These are phyloP conservation scores for Annona squamosa DNA, from an alignment of 164 flowering plant genomes.

Conservation along the genomic window DNA sequence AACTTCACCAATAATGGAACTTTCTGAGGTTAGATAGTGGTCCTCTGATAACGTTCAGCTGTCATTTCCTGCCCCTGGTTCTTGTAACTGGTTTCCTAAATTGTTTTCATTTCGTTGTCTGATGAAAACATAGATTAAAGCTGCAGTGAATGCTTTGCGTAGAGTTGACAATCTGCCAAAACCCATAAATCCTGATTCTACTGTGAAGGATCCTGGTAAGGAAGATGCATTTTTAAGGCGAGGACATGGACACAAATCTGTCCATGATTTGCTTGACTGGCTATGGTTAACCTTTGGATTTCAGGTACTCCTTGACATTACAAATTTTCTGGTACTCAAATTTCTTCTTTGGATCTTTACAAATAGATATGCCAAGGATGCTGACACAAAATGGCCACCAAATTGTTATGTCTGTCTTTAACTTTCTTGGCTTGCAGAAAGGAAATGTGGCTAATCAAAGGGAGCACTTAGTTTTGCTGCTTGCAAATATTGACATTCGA, in stretches of 20 bases:
- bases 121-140: conserved; percentile 58
- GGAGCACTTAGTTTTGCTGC: conserved; percentile 89
- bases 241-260: conserved; percentile 38
- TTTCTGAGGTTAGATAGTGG: conserved; percentile 69
- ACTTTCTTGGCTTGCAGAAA: conserved; percentile 44
- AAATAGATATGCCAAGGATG: background rate
- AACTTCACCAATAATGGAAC: conserved; percentile 80
- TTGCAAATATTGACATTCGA: conserved; percentile 77
- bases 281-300: conserved; percentile 81
- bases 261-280: conserved; percentile 89
- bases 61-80: background rate
- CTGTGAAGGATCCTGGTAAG: conserved; percentile 15
- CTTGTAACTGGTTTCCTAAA: background rate
- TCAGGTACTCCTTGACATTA: conserved; percentile 47
- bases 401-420: background rate
- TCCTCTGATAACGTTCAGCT: background rate
- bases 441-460: conserved; percentile 98
- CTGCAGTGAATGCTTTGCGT: conserved; percentile 65
- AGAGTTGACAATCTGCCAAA: conserved; percentile 59
- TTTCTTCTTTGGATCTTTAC: conserved; percentile 2
- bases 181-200: conserved; percentile 24
- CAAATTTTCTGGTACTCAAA: background rate
- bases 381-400: background rate
- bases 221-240: conserved; percentile 11
- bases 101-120: conserved; percentile 1